Conservation (phyloP, 805 yeast species). For the Metschnikowia reukaufii region DNA sequence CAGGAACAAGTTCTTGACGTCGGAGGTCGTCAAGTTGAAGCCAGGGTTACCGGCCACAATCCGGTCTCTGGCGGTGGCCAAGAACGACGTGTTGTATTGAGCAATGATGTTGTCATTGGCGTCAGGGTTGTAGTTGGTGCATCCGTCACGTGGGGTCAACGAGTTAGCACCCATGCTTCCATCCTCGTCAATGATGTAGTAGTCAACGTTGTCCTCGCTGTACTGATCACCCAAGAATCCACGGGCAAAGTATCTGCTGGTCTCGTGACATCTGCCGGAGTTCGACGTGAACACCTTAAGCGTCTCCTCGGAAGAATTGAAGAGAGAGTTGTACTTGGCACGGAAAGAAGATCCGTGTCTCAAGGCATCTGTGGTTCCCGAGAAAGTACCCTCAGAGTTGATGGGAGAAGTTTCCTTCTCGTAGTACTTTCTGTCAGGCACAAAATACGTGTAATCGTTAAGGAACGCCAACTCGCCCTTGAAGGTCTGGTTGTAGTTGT, state of each 20-base stretch:
- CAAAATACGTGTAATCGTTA: slow-evolving; percentile 54
- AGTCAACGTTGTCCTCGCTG: slow-evolving; percentile 30
- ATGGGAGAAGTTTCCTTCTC: slow-evolving; percentile 54
- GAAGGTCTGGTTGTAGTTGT: slow-evolving; percentile 28
- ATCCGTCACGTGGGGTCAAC: slow-evolving; percentile 52
- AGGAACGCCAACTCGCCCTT: slow-evolving; percentile 55
- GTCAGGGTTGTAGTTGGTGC: slow-evolving; percentile 38
- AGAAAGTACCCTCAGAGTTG: slow-evolving; percentile 43
- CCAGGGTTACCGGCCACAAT: slow-evolving; percentile 56
- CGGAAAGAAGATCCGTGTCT: slow-evolving; percentile 51
- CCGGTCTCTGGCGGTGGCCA: slow-evolving; percentile 56
- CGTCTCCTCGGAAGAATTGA: slow-evolving; percentile 26
- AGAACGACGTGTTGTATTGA: slow-evolving; percentile 42
- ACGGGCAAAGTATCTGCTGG: slow-evolving; percentile 55
- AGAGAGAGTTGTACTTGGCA: slow-evolving; percentile 49
- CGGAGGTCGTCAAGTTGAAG: slow-evolving; percentile 48
- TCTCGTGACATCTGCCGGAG: slow-evolving; percentile 53
- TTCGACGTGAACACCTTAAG: slow-evolving; percentile 57
- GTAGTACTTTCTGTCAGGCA: slow-evolving; percentile 33
- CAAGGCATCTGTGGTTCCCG: slow-evolving; percentile 52
- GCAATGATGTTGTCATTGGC: slow-evolving; percentile 25
- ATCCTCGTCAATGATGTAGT: slow-evolving; percentile 48
- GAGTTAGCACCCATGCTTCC: slow-evolving; percentile 55
- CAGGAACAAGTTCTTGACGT: slow-evolving; percentile 52
- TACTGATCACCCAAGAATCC: slow-evolving; percentile 56